phyloP scores from a whole-genome alignment of 2,329 filamentous ascomycete species.

The Sporothrix brasiliensis region DNA sequence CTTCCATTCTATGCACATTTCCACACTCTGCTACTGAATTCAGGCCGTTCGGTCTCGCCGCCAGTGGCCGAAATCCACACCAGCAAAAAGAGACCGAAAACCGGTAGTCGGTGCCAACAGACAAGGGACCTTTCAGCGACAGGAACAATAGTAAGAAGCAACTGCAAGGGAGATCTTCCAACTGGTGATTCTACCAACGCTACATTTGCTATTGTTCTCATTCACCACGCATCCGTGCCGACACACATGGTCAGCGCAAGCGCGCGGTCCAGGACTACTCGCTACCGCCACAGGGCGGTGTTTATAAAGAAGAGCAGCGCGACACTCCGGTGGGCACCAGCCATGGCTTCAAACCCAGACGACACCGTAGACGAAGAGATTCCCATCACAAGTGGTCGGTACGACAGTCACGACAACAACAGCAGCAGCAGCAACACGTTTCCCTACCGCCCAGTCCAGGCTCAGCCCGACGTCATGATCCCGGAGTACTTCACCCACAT shows the following conservation, averaged over 20 bases:
- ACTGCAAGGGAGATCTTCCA: not conserved
- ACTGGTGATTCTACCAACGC: conserved; percentile 18
- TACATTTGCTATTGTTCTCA: conserved; percentile 32
- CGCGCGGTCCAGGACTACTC: conserved; percentile 29
- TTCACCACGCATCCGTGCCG: conserved; percentile 2
- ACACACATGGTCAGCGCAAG: conserved; percentile 33
- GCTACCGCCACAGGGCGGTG: conserved; percentile 36
- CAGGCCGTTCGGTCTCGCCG: not conserved
- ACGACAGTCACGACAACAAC: conserved; percentile 1
- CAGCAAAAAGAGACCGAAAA: conserved; percentile 6
- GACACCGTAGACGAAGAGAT: conserved; percentile 31
- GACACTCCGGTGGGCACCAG: conserved; percentile 2
- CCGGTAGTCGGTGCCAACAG: conserved; percentile 5
- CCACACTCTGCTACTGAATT: not conserved
- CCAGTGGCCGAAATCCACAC: not conserved
- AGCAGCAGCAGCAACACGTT: not conserved
- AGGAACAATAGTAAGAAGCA: conserved; percentile 34
- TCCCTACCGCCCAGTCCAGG: conserved; percentile 5
- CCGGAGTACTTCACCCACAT: conserved; percentile 60
- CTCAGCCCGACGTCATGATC: conserved; percentile 43
- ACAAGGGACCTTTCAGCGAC: conserved; percentile 10
- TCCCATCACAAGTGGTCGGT: conserved; percentile 14
- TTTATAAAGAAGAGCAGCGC: conserved; percentile 36
- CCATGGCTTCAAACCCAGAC: conserved; percentile 30
- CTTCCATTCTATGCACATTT: not conserved